Conservation (phyloP, 257 asterid genomes). For the Nicotiana knightiana region DNA sequence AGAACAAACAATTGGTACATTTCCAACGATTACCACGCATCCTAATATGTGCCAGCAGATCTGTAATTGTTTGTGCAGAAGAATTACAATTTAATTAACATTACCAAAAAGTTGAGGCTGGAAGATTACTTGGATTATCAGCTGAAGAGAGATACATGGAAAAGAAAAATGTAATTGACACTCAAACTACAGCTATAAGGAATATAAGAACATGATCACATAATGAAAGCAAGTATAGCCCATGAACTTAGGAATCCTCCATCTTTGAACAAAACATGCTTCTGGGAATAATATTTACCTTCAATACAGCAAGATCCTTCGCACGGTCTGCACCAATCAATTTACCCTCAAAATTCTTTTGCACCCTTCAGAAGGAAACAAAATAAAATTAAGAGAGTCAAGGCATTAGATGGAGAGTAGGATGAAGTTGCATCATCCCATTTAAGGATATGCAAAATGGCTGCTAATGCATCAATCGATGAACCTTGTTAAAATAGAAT, state of each 20-base stretch:
- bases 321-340: constrained; percentile 91
- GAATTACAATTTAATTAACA: neutral
- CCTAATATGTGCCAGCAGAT: neutral
- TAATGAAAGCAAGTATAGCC: neutral
- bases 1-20: neutral
- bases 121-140: neutral
- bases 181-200: neutral
- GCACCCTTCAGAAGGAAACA: constrained; percentile 49
- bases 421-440: neutral
- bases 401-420: neutral
- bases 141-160: neutral
- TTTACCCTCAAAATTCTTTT: constrained; percentile 87
- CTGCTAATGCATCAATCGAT: neutral
- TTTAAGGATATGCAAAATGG: neutral
- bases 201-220: neutral
- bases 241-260: neutral
- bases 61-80: neutral
- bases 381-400: neutral
- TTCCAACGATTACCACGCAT: neutral
- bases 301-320: constrained; percentile 96
- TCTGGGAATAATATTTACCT: constrained; percentile 40
- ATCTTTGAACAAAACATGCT: neutral
- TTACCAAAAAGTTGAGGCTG: neutral
- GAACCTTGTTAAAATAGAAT: neutral
- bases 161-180: neutral